A percentile compares a stretch with the other conserved stretches of the same genome.
Conservation (phyloP, 1,139 yeast species). For the Kodamaea anthophila region DNA sequence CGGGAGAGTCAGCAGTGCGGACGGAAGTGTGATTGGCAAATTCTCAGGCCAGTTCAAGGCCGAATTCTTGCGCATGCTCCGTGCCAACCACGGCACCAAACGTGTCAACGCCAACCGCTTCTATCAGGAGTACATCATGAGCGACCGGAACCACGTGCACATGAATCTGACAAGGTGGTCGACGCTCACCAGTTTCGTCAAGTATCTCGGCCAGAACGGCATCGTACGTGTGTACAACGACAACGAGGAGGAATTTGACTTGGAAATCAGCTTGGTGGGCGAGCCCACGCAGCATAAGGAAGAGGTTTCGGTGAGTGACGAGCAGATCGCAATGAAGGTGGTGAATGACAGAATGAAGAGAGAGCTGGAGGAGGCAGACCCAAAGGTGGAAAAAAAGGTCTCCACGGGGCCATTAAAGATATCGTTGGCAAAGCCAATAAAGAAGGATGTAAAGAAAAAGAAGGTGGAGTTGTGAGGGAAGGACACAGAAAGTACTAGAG, state of each 20-base stretch:
- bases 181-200: conserved; percentile 65
- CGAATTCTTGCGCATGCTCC: conserved; percentile 61
- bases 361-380: conserved; percentile 22
- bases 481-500: too few relatives aligned
- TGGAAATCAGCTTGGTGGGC: conserved; percentile 24
- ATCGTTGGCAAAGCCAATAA: conserved; percentile 1
- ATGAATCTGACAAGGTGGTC: conserved; percentile 86
- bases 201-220: conserved; percentile 54
- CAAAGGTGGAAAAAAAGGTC: conserved; percentile 1
- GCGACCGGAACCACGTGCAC: conserved; percentile 77
- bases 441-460: conserved; percentile 1
- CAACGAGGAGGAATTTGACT: conserved; percentile 35
- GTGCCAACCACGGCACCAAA: conserved; percentile 76
- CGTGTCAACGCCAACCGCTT: conserved; percentile 73
- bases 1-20: conserved; percentile 34
- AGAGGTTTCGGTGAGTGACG: conserved; percentile 13
- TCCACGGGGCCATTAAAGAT: conserved; percentile 2
- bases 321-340: conserved; percentile 26
- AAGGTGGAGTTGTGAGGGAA: too few relatives aligned
- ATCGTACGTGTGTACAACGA: conserved; percentile 48
- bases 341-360: conserved; percentile 49
- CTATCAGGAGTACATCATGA: conserved; percentile 78
- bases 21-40: conserved; percentile 43
- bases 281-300: conserved; percentile 12
- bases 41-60: conserved; percentile 56